Evolutionary conservation across 352 stramenopile species (phyloP).

Genomic region (Globisporangium okanoganense): DNA sequence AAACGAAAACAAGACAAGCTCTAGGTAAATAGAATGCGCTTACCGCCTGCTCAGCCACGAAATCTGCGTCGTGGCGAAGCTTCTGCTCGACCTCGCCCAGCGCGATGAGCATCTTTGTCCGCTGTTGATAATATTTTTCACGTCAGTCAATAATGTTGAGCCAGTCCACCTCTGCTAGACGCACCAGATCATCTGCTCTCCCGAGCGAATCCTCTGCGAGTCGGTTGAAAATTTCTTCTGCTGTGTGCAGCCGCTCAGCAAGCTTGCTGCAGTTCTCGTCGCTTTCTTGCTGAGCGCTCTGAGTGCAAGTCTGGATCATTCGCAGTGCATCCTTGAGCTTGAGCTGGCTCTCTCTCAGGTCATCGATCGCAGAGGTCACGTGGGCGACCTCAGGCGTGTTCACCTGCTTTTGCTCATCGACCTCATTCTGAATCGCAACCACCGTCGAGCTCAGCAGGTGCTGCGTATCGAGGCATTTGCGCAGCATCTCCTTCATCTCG

Average conservation of each 20-base stretch:
- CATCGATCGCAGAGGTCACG: conserved; percentile 27
- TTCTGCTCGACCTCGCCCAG: conserved; percentile 38
- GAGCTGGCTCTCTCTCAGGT: conserved; percentile 45
- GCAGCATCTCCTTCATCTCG: conserved; percentile 39
- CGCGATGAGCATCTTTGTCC: conserved; percentile 28
- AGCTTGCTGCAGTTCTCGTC: conserved; percentile 29
- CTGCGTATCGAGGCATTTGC: conserved; percentile 58
- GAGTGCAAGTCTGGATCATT: conserved; percentile 38
- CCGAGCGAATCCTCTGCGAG: conserved; percentile 29
- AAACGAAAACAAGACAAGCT: background rate
- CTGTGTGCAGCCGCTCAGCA: conserved; percentile 27
- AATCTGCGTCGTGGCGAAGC: conserved; percentile 30
- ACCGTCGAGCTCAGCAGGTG: conserved; percentile 56
- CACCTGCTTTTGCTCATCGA: conserved; percentile 33
- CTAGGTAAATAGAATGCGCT: background rate
- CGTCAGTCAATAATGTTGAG: background rate
- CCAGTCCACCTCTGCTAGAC: background rate
- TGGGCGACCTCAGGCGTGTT: background rate
- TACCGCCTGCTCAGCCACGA: conserved; percentile 31
- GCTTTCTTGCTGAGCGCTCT: conserved; percentile 31
- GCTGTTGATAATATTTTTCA: conserved; percentile 10
- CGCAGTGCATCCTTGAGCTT: conserved; percentile 43
- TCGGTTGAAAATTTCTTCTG: conserved; percentile 40
- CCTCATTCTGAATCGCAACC: conserved; percentile 48
- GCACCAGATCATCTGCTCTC: conserved; percentile 50